These are phyloP conservation scores for Eutrema heterophyllum DNA, from an alignment of 345 rosid species.

Conservation along the genomic window DNA sequence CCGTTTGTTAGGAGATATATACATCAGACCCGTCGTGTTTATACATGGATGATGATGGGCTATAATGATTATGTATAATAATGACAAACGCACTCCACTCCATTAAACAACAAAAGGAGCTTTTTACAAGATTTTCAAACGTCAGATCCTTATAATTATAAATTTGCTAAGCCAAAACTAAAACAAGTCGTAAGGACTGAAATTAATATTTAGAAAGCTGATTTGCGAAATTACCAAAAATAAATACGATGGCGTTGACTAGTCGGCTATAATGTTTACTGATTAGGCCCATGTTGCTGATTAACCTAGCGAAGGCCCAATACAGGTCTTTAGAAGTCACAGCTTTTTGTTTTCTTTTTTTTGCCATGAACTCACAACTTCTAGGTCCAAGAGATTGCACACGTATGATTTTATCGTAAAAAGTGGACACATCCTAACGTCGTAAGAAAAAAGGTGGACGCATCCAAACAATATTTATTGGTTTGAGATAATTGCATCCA, in stretches of 20 bases:
- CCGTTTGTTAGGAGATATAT: too few relatives aligned
- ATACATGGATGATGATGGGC: not conserved
- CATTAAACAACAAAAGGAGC: not conserved
- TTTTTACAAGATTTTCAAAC: not conserved
- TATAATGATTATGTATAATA: not conserved
- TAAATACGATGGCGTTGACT: not conserved
- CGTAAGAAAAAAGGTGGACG: not conserved
- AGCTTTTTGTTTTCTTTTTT: not conserved
- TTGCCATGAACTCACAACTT: not conserved
- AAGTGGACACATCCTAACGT: not conserved
- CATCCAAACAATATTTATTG: not conserved
- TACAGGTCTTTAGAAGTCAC: not conserved
- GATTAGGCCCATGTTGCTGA: not conserved
- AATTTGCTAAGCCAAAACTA: not conserved
- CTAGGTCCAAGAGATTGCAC: not conserved
- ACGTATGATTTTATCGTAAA: not conserved
- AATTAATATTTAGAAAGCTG: not conserved
- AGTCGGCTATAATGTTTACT: not conserved
- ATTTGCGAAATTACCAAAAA: not conserved
- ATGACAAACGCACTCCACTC: not conserved
- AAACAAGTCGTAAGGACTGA: not conserved
- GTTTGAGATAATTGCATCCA: not conserved
- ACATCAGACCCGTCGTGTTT: not conserved
- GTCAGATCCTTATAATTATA: too few relatives aligned
- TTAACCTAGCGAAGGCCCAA: conserved; percentile 6